Evolutionary conservation across 2,329 filamentous ascomycete genomes (phyloP).

Genomic region (Diaporthe australafricana): DNA sequence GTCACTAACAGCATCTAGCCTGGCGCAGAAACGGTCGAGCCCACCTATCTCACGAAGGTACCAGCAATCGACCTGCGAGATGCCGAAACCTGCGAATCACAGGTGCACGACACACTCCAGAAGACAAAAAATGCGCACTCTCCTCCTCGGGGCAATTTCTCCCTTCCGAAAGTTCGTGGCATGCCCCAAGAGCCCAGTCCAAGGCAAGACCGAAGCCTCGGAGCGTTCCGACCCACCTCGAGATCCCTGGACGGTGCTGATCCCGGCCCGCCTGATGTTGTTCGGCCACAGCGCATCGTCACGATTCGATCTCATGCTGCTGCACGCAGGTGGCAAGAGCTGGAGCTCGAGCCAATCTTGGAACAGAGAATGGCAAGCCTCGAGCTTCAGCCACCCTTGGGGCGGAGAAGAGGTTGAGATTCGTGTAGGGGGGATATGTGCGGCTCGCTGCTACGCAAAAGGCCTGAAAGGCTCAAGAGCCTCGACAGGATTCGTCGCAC

Average conservation of each 20-base stretch:
- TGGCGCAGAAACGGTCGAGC: too few species aligned
- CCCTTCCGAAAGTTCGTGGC: not conserved
- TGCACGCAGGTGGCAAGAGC: not conserved
- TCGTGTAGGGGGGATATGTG: too few species aligned
- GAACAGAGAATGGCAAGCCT: too few species aligned
- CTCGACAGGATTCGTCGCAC: not conserved
- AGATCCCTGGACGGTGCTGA: too few species aligned
- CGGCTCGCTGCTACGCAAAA: too few species aligned
- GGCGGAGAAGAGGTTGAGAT: too few species aligned
- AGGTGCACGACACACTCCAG: fast-evolving
- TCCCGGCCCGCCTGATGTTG: not conserved
- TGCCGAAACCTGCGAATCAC: not conserved
- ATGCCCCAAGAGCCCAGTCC: not conserved
- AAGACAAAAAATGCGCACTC: not conserved
- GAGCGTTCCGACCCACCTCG: too few species aligned
- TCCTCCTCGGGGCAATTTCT: not conserved
- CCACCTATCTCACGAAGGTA: not conserved
- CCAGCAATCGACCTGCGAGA: not conserved
- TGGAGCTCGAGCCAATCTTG: not conserved
- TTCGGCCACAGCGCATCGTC: not conserved
- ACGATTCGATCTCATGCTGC: not conserved
- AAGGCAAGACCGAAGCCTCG: not conserved
- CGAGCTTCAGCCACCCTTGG: too few species aligned
- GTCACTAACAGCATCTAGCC: too few species aligned
- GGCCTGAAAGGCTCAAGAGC: too few species aligned